Evolutionary conservation across 2,329 filamentous ascomycete species (phyloP), one percentile per base, ranked within the genome.

Genomic region (Bipolaris cookei): DNA sequence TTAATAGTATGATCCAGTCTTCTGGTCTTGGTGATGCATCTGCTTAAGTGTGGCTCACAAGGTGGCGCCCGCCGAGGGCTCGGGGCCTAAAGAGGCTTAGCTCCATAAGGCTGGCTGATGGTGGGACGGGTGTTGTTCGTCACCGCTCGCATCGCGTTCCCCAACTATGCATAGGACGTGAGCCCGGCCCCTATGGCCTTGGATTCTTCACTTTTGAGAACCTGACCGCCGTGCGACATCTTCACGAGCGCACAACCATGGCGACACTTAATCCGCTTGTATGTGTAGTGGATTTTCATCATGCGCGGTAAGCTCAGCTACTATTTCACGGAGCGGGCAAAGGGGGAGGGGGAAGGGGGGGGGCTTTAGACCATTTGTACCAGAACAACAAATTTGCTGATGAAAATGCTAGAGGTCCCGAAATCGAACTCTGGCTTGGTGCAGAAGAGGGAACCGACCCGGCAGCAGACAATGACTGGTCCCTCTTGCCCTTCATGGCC

Each of bases 401-500:
- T 37, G 23, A 13, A 28, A 8, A 35, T 38, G 57, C 6, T 64
- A 88, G 87, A 74, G 95, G 95, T 7, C 95, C 95, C 30, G 95
- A 99, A 80, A 90, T 98, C 54, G 93, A 98, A 80, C 86, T 84
- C 69, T 98, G 94, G 90, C 91, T 97, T 73, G 92, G 92, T 60
- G 86, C 80, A 32, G 80, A 88, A 18, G 88, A 93, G 66, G 90
- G 88, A 51, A 82, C 80, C 56, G 92, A 97, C 77, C 92, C 94
- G 10, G 90, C 90, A 3, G 82, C 79, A 43, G 90, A 93, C 57
- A 94, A 96, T 78, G 91, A 95, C 73, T 99, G 95, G 95, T 84
- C 88, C 25, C 78, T 97, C 66, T 82, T 99, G 60, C 93, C 95
- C 0, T 99, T 99, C 77, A 97, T 98, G 91, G 95, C 95, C 23